Evolutionary conservation across 2,329 filamentous ascomycete species (phyloP), one percentile per base, ranked within the genome.

Genomic region (Bimuria novae-zelandiae): DNA sequence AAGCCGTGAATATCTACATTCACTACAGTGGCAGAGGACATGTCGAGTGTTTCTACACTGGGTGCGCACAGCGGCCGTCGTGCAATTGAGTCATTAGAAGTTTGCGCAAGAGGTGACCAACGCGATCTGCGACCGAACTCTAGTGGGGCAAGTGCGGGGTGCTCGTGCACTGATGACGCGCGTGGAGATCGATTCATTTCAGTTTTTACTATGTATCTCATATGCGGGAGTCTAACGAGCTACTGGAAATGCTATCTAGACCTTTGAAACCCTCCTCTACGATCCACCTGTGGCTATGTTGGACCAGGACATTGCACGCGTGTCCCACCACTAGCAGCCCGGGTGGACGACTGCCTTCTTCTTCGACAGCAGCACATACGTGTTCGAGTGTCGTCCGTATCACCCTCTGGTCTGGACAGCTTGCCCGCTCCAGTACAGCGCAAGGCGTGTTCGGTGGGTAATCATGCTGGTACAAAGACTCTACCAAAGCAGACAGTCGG

Each of bases 341-440:
- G 0, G 94, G 94, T 12, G 94, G 94, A 30, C 93, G 80, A 61
- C 89, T 94, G 0, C 94, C 94, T 67, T 95, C 91, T 44, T 89
- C 85, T 71, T 97, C 92, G 40, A 99, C 86, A 0, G 94, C 94
- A 47, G 86, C 82, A 21, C 83, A 89, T 1, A 97, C 90, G 64
- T 88, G 82, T 62, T 86, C 82, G 21, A 99, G 76, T 1, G 91
- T 96, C 1, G 92, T 94, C 51, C 94, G 82, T 23, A 99, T 92
- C 14, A 99, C 90, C 43, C 93, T 82, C 77, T 99, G 94, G 69
- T 99, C 94, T 0, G 91, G 89, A 70, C 94, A 99, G 56, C 90
- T 96, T 5, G 94, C 94, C 30, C 94, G 83, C 75, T 99, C 94
- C 50, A 99, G 83, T 10, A 99, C 92, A 0, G 93, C 92, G 66